Base-by-base conservation (phyloP, 2,329 filamentous ascomycete species). In the Alternaria brassicicola region DNA sequence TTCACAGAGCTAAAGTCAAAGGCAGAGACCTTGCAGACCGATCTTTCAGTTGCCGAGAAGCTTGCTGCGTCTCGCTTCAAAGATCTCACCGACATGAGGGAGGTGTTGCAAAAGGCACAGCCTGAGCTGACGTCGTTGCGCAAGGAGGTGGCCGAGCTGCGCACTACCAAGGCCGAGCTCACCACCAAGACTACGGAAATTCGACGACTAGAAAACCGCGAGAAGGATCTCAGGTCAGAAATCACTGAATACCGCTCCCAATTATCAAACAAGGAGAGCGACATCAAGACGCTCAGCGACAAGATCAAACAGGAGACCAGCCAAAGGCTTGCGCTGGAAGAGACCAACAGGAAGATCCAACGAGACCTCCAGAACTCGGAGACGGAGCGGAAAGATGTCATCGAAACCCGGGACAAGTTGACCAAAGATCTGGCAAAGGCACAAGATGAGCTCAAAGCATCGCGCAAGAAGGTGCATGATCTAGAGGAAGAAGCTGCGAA, bases 11-110 rank as follows among this genome's bases (percentile, higher is more conserved):
- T 96, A 33, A 92, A 90, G 76, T 78, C 83, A 19, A 92, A 89
- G 75, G 86, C 88, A 0, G 82, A 86, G 2, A 84, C 85, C 0
- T 77, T 97, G 17, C 88, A 96, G 71, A 91, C 89, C 0, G 94
- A 99, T 72, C 84, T 98, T 3, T 89, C 88, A 2, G 93, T 93
- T 2, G 90, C 93, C 0, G 89, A 97, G 74, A 88, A 96, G 76
- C 84, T 98, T 12, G 92, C 95, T 0, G 89, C 96, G 60, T 89
- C 86, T 15, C 85, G 95, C 28, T 98, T 93, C 81, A 96, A 93
- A 76, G 93, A 98, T 59, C 81, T 97, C 2, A 89, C 88, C 0
- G 91, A 96, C 26, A 81, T 97, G 43, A 86, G 89, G 19, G 90
- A 94, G 61, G 83, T 93, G 2, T 78, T 97, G 28, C 89, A 93